Percentiles rank a stretch among this genome's conserved stretches.
phyloP scores from a whole-genome alignment of 2,329 filamentous ascomycete genomes.

The Beauveria brongniartii region DNA sequence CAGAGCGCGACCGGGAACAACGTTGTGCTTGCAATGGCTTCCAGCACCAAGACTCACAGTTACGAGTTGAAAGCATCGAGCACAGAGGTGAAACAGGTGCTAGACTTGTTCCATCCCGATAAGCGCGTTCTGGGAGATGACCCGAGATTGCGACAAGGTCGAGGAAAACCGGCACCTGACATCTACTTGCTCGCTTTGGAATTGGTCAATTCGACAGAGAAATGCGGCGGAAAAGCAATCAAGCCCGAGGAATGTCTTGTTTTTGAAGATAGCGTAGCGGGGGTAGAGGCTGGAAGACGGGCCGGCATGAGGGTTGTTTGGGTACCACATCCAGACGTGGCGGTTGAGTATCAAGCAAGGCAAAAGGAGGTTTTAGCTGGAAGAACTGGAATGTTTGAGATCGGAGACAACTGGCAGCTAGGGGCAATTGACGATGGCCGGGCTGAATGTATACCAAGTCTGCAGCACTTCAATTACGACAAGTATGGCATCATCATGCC shows the following conservation, averaged over 20 bases:
- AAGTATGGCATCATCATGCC: constrained; percentile 19
- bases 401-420: constrained; percentile 21
- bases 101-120: constrained; percentile 39
- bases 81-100: constrained; percentile 16
- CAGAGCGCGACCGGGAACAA: constrained; percentile 15
- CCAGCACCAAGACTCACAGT: constrained; percentile 36
- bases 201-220: constrained; percentile 49
- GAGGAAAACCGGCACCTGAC: constrained; percentile 65
- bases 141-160: constrained; percentile 48
- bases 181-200: constrained; percentile 60
- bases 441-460: constrained; percentile 24
- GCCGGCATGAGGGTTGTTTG: constrained; percentile 69
- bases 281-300: constrained; percentile 61
- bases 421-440: constrained; percentile 28
- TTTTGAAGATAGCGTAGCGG: constrained; percentile 56
- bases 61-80: constrained; percentile 52
- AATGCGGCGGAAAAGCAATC: constrained; percentile 41
- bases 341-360: background rate
- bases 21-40: constrained; percentile 58
- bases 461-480: constrained; percentile 28
- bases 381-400: constrained; percentile 14
- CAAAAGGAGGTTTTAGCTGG: constrained; percentile 13
- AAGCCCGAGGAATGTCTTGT: constrained; percentile 27
- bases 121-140: constrained; percentile 60
- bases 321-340: constrained; percentile 24